Evolutionary conservation across 495 filamentous ascomycete species (phyloP).

Genomic region (Hypoxylon fragiforme): DNA sequence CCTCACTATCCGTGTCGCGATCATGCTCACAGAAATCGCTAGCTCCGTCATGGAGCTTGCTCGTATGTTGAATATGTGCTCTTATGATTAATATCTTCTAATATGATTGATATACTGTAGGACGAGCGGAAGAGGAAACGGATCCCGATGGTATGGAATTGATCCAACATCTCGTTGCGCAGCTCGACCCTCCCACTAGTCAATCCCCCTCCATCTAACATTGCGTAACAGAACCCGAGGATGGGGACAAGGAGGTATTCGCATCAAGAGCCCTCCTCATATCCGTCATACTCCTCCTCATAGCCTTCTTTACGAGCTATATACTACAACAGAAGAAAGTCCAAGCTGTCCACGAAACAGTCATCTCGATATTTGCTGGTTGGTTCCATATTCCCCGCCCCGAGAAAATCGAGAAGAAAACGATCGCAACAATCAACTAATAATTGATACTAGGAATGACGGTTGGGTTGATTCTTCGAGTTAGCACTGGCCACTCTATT

Average conservation of each 20-base stretch:
- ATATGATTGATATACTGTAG: slow-evolving; percentile 37
- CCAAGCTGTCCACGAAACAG: slow-evolving; percentile 96
- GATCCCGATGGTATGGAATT: slow-evolving; percentile 52
- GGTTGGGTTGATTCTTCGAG: slow-evolving; percentile 84
- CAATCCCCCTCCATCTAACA: slow-evolving; percentile 30
- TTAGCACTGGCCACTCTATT: slow-evolving; percentile 77
- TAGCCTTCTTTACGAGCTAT: slow-evolving; percentile 96
- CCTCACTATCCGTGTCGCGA: slow-evolving; percentile 20
- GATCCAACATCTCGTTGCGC: slow-evolving; percentile 11
- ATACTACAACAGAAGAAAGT: slow-evolving; percentile 92
- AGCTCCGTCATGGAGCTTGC: slow-evolving; percentile 47
- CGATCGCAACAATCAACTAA: slow-evolving; percentile 4
- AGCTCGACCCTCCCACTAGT: background rate
- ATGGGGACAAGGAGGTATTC: slow-evolving; percentile 79
- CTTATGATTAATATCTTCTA: slow-evolving; percentile 16
- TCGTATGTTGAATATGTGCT: slow-evolving; percentile 36
- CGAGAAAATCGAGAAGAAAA: too few species aligned
- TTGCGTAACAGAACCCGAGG: slow-evolving; percentile 46
- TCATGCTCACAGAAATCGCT: slow-evolving; percentile 42
- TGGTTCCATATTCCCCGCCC: slow-evolving; percentile 36
- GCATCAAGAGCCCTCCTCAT: slow-evolving; percentile 98
- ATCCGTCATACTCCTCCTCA: slow-evolving; percentile 86
- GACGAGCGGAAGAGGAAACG: slow-evolving; percentile 52
- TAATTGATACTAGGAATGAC: slow-evolving; percentile 75
- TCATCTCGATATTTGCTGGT: slow-evolving; percentile 98